Conservation (phyloP, 129 eudicot genomes). For the Deinandra increscens region DNA sequence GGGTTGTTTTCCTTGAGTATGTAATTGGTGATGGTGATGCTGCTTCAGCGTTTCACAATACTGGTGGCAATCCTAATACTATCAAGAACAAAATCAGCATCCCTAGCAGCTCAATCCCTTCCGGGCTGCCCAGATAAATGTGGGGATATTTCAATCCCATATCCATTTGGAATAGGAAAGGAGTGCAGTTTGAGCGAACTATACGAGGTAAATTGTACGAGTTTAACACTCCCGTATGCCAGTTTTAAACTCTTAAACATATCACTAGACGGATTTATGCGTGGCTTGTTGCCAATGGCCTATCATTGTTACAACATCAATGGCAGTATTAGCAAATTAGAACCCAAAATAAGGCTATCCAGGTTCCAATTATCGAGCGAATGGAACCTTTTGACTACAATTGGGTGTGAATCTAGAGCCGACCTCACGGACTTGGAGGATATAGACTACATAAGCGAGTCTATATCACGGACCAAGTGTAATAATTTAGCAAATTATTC, state of each 20-base stretch:
- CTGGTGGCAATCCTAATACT: neutral
- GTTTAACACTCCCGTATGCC: neutral
- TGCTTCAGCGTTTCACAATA: constrained; percentile 15
- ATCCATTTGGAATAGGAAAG: neutral
- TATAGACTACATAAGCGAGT: neutral
- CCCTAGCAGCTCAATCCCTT: neutral
- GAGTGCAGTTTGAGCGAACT: neutral
- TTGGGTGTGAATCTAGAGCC: constrained; percentile 39
- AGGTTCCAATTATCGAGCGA: constrained; percentile 26
- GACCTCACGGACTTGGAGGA: neutral
- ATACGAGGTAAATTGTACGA: neutral
- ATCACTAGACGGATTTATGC: constrained; percentile 22
- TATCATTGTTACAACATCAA: constrained; percentile 17
- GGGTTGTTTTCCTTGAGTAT: too few species aligned
- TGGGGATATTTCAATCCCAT: neutral
- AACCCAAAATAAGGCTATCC: neutral
- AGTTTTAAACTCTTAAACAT: neutral
- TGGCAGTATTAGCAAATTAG: neutral
- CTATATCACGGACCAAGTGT: constrained; percentile 16
- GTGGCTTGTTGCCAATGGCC: constrained; percentile 6
- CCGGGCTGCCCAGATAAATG: constrained; percentile 3
- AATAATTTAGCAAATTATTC: neutral
- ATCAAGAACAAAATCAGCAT: neutral
- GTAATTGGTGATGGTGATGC: neutral
- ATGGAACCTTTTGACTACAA: constrained; percentile 17